Evolutionary conservation across 768 basidiomycete genomes (phyloP), one percentile per base, ranked within the genome.

Genomic region (Rubroboletus pulcherrimus): DNA sequence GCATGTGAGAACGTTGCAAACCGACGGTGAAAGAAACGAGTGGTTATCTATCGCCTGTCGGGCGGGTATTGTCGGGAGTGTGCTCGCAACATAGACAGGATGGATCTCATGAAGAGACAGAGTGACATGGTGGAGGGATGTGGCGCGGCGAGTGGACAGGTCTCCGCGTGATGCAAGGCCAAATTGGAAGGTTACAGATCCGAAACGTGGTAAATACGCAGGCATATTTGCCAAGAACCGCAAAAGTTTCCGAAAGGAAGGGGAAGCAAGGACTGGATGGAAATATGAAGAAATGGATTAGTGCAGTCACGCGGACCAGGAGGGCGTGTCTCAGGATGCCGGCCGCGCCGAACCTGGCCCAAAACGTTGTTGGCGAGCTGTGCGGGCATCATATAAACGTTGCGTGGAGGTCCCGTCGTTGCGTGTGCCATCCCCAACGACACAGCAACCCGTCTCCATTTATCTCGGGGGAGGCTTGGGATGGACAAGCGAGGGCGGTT

Each of bases 331-430:
- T 54, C 54, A 64, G 43, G 51, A 62, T 60, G 62, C 65, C 59
- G 59, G 21, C 41, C 50, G 54, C 45, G 50, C 59, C 51, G 62
- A 60, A 52, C n/a, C 31, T 59, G 55, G 50, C 37, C 6, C 6
- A 33, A 50, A 66, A 65, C 60, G 64, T 59, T 59, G 66, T 55
- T 66, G 47, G 50, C 30, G 46, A 55, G 61, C 60, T 56, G 50
- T 61, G 57, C 51, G 30, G 30, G 29, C n/a, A 33, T 41, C 55
- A 54, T 60, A 49, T 26, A 41, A 56, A 61, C 59, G 59, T 55
- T 56, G 54, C 50, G 21, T 8, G 8, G 21, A 24, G 41, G 24
- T 9, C 21, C 7, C 14, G 40, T 17, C 30, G 15, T n/a, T n/a
- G 41, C 26, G 21, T 37, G 12, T 26, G 24, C 9, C 34, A 29